Evolutionary conservation across 2,329 filamentous ascomycete species (phyloP), one percentile per base, ranked within the genome.

Genomic region (Xylariales sp.): DNA sequence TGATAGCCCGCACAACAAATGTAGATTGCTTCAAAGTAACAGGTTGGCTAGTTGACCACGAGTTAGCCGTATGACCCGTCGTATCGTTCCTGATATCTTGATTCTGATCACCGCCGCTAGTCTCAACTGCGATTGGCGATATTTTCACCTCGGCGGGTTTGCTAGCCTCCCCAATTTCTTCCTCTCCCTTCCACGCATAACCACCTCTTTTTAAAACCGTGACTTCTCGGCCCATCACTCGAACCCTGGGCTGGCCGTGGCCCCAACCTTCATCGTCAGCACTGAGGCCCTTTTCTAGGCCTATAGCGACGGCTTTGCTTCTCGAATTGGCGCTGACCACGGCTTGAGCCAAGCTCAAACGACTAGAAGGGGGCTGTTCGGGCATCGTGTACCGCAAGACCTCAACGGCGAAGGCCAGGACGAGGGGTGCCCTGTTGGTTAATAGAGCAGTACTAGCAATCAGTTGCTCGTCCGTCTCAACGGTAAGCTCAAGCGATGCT

Each of bases 271-370:
- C 88, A 46, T 92, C 88, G 53, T 92, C 91, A 0, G 89, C 90
- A 45, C 85, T 85, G 7, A 85, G 83, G 0, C 88, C 87, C 58
- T 84, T 87, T 69, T 92, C 89, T 23, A 97, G 82, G 0, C 93
- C 93, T 36, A 97, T 80, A 69, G 87, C 91, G 34, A 90, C 85
- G 9, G 93, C 93, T 79, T 94, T 94, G 43, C 87, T 89, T 71
- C 90, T 87, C 68, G 91, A 93, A 76, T 95, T 96, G 34, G 89
- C 89, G 76, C 92, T 94, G 16, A 97, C 92, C 1, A 96, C 90
- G 0, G 92, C 93, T 78, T 97, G 93, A 0, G 90, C 92, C 23
- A 97, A 82, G 76, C 93, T 97, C 23, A 97, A 81, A 54, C 93
- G 85, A 76, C 93, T 95, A n/a, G 92, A 96, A 3, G 90, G 84